Evolutionary conservation across 441 rosid genomes (phyloP), one percentile per base, ranked within the genome.

Genomic region (Pelargonium australe): DNA sequence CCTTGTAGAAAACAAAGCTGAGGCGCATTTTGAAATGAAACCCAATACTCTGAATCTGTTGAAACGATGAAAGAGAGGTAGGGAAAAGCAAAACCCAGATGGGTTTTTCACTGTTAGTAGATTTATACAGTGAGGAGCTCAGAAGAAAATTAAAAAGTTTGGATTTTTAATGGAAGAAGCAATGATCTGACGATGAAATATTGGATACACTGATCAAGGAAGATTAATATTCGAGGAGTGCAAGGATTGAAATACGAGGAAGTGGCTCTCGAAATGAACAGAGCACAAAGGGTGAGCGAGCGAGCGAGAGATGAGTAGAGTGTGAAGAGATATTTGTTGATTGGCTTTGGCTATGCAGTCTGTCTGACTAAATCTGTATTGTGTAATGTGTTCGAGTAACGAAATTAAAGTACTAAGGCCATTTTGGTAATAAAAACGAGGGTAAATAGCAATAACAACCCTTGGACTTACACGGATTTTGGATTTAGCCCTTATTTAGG

Each of bases 181-280:
- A 57, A 61, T 67, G 84, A 83, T 81, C 84, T 58, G 70, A 69
- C 61, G 67, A 71, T 51, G 72, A 65, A 58, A 79, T 25, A 70
- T 20, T 44, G 23, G 69, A 80, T 51, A 79, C 78, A 83, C 81
- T 82, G 84, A 83, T 81, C 79, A 74, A 77, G 68, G 78, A 73
- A 74, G 79, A 71, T 44, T 41, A 57, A 82, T 80, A 76, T 72
- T 80, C 67, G 73, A 64, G 62, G 76, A 73, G 64, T 37, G 53
- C 64, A 68, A 74, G 79, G 72, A 69, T 62, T 66, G 63, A 45
- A 17, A 68, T 4, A 65, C 4, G 53, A 63, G 9, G 64, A 25
- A 66, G 44, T 41, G 44, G 0, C 44, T 41, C 44, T 41, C 44
- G 8, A 9, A 41, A 9, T 41, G 44, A 41, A 41, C 7, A 41